Conservation (phyloP, 176 grass and related monocot species). For the Triticum monococcum region DNA sequence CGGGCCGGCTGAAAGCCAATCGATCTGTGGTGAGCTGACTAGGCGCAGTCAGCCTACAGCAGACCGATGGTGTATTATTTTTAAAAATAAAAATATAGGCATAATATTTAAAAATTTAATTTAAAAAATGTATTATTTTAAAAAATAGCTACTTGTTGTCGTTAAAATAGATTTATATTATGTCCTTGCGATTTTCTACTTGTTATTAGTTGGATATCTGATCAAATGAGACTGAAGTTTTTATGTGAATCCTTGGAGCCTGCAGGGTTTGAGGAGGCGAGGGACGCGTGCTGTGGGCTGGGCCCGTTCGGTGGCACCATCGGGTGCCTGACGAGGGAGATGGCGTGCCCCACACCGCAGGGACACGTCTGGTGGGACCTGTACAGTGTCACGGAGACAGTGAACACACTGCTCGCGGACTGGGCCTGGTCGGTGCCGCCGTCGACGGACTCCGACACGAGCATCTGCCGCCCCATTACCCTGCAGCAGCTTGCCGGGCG, state of each 20-base stretch:
- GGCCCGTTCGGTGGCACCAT: constrained; percentile 31
- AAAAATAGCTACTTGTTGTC: no score
- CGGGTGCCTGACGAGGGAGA: constrained; percentile 40
- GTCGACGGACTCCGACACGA: not conserved
- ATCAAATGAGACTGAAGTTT: not conserved
- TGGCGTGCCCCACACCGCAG: constrained; percentile 33
- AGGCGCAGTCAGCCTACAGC: no score
- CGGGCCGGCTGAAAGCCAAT: no score
- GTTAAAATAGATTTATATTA: no score
- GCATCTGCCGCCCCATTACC: not conserved
- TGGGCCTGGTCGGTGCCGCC: constrained; percentile 36
- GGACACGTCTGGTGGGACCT: constrained; percentile 57
- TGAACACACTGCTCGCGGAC: constrained; percentile 12
- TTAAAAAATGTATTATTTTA: no score
- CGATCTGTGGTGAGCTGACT: no score
- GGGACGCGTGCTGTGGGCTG: constrained; percentile 41
- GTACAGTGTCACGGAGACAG: constrained; percentile 27
- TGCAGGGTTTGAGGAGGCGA: constrained; percentile 46
- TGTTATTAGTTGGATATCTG: not conserved
- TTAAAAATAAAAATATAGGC: no score
- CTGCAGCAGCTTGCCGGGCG: constrained; percentile 24
- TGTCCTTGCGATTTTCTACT: no score
- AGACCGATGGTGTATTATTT: no score
- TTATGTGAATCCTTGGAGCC: not conserved
- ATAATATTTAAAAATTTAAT: no score